Conservation (phyloP, 2,329 filamentous ascomycete species). For the Pestalotiopsis sp. region DNA sequence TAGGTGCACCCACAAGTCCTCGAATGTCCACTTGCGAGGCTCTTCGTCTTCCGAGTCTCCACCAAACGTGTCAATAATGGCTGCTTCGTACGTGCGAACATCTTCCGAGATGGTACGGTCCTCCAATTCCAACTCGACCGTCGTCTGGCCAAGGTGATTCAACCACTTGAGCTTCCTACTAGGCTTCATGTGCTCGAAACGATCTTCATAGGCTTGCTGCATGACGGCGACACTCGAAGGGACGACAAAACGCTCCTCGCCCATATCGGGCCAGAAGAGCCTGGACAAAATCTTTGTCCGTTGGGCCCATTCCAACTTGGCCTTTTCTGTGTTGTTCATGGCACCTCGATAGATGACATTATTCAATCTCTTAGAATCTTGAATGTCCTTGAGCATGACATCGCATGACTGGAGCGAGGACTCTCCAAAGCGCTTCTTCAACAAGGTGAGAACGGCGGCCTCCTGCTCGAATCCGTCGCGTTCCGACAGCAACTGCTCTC, state of each 20-base stretch:
- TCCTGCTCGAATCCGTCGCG: slow-evolving; percentile 75
- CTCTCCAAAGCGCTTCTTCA: slow-evolving; percentile 89
- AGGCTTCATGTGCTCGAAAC: slow-evolving; percentile 78
- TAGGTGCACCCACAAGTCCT: slow-evolving; percentile 54
- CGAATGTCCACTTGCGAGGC: slow-evolving; percentile 43
- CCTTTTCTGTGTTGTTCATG: slow-evolving; percentile 23
- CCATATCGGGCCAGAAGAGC: slow-evolving; percentile 87
- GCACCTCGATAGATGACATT: slow-evolving; percentile 56
- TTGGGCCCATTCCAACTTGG: slow-evolving; percentile 43
- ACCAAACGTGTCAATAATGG: slow-evolving; percentile 79
- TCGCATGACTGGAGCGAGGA: slow-evolving; percentile 86
- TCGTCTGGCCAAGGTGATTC: slow-evolving; percentile 76
- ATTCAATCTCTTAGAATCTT: slow-evolving; percentile 78
- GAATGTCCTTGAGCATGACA: slow-evolving; percentile 94
- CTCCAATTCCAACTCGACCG: slow-evolving; percentile 77
- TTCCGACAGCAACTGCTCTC: slow-evolving; percentile 71
- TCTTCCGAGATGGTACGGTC: slow-evolving; percentile 75
- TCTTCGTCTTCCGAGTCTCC: slow-evolving; percentile 27
- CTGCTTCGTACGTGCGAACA: slow-evolving; percentile 81
- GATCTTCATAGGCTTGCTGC: slow-evolving; percentile 70
- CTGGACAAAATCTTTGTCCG: slow-evolving; percentile 87
- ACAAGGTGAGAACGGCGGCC: slow-evolving; percentile 77
- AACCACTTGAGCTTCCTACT: slow-evolving; percentile 88
- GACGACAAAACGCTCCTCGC: slow-evolving; percentile 67
- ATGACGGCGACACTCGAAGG: slow-evolving; percentile 58